A percentile compares a stretch with the other conserved stretches of the same genome.
Evolutionary conservation across 1,284 basidiomycete species (phyloP).

Genomic region (Naganishia sp.): DNA sequence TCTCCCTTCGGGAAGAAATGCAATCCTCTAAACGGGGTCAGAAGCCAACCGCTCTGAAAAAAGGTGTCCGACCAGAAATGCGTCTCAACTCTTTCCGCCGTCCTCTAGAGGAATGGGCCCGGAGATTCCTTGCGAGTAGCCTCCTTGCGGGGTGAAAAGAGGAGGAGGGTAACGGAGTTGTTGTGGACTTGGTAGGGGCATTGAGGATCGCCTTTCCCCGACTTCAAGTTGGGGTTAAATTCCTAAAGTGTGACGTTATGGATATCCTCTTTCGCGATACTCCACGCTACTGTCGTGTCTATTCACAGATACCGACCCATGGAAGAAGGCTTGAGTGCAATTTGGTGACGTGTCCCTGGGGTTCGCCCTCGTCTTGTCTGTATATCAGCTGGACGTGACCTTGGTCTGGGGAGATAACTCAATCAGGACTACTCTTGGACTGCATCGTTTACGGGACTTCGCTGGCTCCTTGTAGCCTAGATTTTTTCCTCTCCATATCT

Average conservation of each 20-base stretch:
- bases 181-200: constrained; percentile 34
- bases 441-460: constrained; percentile 43
- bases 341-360: constrained; percentile 53
- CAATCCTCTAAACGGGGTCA: constrained; percentile 50
- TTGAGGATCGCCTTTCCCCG: constrained; percentile 32
- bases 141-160: constrained; percentile 19
- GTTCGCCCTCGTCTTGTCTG: constrained; percentile 23
- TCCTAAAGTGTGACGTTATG: constrained; percentile 29
- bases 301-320: constrained; percentile 29
- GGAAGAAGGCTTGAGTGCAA: constrained; percentile 55
- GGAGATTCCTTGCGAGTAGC: constrained; percentile 26
- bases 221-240: constrained; percentile 20
- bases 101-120: constrained; percentile 18
- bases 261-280: constrained; percentile 6
- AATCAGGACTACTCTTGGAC: constrained; percentile 58
- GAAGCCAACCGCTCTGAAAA: constrained; percentile 41
- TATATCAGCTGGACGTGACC: constrained; percentile 20
- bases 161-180: constrained; percentile 27
- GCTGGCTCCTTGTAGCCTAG: constrained; percentile 45
- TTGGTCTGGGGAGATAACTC: constrained; percentile 48
- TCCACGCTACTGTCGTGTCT: constrained; percentile 27
- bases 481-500: constrained; percentile 41
- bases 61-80: constrained; percentile 55
- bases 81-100: constrained; percentile 37
- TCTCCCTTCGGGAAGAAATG: constrained; percentile 22